phyloP scores from a whole-genome alignment of 2,329 filamentous ascomycete genomes.

The Cadophora gregata region DNA sequence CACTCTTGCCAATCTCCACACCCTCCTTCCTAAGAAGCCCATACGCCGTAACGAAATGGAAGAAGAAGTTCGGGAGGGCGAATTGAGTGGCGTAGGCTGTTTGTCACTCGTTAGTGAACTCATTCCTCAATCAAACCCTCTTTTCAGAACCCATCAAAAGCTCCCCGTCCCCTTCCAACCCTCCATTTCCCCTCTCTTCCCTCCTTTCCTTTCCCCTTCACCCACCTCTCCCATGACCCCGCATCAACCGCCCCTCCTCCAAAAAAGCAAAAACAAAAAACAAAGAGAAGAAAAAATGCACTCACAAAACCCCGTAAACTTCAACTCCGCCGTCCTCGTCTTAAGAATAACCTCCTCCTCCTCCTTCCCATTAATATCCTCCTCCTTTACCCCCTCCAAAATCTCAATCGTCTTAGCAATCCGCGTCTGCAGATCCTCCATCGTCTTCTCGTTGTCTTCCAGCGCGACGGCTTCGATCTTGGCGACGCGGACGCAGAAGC shows the following conservation, averaged over 20 bases:
- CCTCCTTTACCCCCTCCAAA: slow-evolving; percentile 51
- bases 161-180: too few relatives aligned
- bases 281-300: too few relatives aligned
- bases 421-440: slow-evolving; percentile 54
- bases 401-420: slow-evolving; percentile 54
- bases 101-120: background rate
- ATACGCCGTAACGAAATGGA: slow-evolving; percentile 66
- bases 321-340: slow-evolving; percentile 43
- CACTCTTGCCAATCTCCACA: slow-evolving; percentile 64
- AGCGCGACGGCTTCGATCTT: slow-evolving; percentile 44
- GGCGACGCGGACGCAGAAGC: slow-evolving; percentile 48
- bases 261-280: slow-evolving; percentile 2
- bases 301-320: slow-evolving; percentile 47
- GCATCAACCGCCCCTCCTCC: background rate
- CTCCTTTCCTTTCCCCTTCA: background rate
- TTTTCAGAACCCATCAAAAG: too few relatives aligned
- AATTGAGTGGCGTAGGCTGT: slow-evolving; percentile 54
- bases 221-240: background rate
- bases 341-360: slow-evolving; percentile 48
- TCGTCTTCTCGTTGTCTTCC: slow-evolving; percentile 54
- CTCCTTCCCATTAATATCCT: slow-evolving; percentile 52
- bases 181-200: background rate
- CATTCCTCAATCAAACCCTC: too few relatives aligned
- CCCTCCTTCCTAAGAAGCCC: slow-evolving; percentile 65
- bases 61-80: slow-evolving; percentile 66